Evolutionary conservation across 352 stramenopile species (phyloP), one percentile per base, ranked within the genome.

Genomic region (Globisporangium apiculatum): DNA sequence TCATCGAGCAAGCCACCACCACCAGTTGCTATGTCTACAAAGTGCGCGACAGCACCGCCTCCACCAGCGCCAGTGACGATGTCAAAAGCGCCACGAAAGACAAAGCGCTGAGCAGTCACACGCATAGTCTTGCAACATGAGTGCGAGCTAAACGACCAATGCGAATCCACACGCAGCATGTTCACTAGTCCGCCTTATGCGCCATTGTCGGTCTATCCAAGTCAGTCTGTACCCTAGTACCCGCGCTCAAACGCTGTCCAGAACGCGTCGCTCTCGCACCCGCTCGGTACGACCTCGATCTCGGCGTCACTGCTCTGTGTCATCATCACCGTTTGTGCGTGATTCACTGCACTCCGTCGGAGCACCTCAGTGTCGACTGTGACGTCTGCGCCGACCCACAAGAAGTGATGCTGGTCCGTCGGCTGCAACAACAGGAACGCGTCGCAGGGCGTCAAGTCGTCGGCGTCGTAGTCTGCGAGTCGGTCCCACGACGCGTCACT

Each of bases 401-500:
- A 47, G 40, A 62, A 88, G 47, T 64, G 36, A 49, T 56, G 14
- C 3, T 38, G 4, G 5, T 31, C 11, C 9, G 53, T 38, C 4
- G 3, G 47, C n/a, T 38, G 43, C 18, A 71, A 5, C 12, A 89
- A 62, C 53, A 89, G 17, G n/a, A 81, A 73, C 4, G 60, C 64
- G 35, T 61, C 61, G 5, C 60, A 58, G 10, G 63, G 15, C 7
- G 60, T 73, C 12, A 89, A 54, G 45, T 89, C 79, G 45, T 89
- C 69, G 0, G 76, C 83, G 53, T 86, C 73, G 46, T 89, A 89
- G 14, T 86, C 71, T n/a, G 60, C 73, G 47, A 89, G 11, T 31
- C 62, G 62, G 11, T 86, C 79, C 79, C 79, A 89, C n/a, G 37
- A 40, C 4, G 51, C 51, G 11, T 64, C 49, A 4, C 18, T 35